A percentile compares a stretch with the other conserved stretches of the same genome.
Conservation (phyloP, 1,284 basidiomycete species). For the Meira miltonrushii region DNA sequence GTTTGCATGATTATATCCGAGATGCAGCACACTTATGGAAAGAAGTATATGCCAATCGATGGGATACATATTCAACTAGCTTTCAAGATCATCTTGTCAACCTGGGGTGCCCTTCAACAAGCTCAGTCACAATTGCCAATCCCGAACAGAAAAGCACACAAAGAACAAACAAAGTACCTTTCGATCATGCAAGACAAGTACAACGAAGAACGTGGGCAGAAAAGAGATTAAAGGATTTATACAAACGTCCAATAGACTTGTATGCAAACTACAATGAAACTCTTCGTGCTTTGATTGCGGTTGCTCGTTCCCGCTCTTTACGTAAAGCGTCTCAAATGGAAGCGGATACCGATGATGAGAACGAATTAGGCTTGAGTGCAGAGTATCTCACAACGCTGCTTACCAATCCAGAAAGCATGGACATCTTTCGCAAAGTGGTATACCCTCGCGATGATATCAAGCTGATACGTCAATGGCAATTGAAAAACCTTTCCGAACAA, state of each 20-base stretch:
- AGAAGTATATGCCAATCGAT: not conserved
- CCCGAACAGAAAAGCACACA: not conserved
- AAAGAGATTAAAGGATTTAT: not conserved
- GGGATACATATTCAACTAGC: not conserved
- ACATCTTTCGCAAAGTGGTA: not conserved
- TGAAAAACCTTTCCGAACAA: not conserved
- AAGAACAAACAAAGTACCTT: not conserved
- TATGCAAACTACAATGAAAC: constrained; percentile 9
- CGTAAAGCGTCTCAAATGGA: not conserved
- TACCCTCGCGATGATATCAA: constrained; percentile 3
- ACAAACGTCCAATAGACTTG: constrained; percentile 1
- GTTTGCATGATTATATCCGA: not conserved
- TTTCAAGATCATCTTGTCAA: not conserved
- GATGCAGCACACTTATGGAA: constrained; percentile 2
- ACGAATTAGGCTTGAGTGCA: not conserved
- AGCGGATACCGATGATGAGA: not conserved
- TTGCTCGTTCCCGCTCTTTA: not conserved
- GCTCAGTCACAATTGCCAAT: not conserved
- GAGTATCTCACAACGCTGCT: not conserved
- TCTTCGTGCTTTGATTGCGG: constrained; percentile 1
- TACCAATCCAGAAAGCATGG: not conserved
- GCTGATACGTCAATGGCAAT: constrained; percentile 1
- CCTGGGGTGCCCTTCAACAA: not conserved
- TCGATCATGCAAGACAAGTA: constrained; percentile 1
- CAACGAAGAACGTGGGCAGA: constrained; percentile 1